Percentiles rank a stretch among this genome's conserved stretches.
Evolutionary conservation across 2,329 filamentous ascomycete genomes (phyloP).

Genomic region (Pseudogymnoascus sp.): DNA sequence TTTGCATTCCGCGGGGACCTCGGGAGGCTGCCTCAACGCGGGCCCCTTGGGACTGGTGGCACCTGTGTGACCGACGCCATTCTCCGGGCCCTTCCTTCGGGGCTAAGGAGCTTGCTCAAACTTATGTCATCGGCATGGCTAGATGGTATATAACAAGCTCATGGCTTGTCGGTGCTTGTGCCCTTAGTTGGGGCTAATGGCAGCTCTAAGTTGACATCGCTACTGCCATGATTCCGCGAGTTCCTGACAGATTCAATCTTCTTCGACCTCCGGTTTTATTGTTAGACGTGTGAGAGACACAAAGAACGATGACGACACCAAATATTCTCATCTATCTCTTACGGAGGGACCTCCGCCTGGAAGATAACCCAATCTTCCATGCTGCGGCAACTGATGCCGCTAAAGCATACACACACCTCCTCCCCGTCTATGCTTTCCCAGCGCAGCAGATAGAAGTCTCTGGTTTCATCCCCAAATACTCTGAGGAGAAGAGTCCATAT

Average conservation of each 20-base stretch:
- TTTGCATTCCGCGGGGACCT: conserved; percentile 3
- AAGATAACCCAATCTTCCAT: conserved; percentile 68
- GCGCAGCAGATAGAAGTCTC: conserved; percentile 67
- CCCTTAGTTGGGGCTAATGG: not conserved
- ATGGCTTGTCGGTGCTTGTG: not conserved
- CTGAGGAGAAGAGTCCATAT: conserved; percentile 49
- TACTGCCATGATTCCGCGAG: not conserved
- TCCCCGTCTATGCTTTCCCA: conserved; percentile 63
- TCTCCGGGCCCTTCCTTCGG: conserved; percentile 4
- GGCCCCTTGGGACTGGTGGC: conserved; percentile 3
- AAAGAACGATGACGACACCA: conserved; percentile 26
- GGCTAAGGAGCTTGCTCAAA: not conserved
- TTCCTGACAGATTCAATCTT: not conserved
- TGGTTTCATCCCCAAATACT: conserved; percentile 54
- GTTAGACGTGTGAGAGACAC: not conserved
- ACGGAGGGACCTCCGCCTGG: conserved; percentile 62
- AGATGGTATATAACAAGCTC: conserved; percentile 6
- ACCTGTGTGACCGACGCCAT: conserved; percentile 1
- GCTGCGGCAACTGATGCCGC: conserved; percentile 38
- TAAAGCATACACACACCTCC: conserved; percentile 50
- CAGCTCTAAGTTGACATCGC: not conserved
- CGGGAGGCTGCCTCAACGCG: conserved; percentile 1
- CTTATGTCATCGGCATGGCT: not conserved
- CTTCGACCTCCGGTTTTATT: not conserved
- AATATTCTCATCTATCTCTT: conserved; percentile 63